Percentiles rank a stretch among this genome's conserved stretches.
phyloP scores from a whole-genome alignment of 306 rosid species.

The Fagus crenata region DNA sequence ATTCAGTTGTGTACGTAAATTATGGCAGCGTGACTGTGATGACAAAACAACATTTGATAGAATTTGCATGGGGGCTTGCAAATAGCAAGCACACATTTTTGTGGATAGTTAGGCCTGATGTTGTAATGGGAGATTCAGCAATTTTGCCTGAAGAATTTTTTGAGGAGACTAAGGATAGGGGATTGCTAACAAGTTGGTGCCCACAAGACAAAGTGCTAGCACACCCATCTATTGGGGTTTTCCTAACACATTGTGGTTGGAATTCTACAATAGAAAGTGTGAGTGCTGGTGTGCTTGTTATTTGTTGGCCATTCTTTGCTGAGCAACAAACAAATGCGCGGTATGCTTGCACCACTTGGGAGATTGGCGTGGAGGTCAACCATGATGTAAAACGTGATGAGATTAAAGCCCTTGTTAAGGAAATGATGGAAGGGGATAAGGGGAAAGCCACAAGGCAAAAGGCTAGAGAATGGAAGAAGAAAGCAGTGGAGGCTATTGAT shows the following conservation, averaged over 20 bases:
- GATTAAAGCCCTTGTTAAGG: conserved; percentile 30
- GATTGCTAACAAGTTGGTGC: conserved; percentile 34
- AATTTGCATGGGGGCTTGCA: conserved; percentile 47
- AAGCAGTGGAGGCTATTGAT: conserved; percentile 33
- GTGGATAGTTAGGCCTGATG: conserved; percentile 40
- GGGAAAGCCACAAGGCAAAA: conserved; percentile 26
- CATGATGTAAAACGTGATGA: conserved; percentile 28
- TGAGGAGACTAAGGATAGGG: conserved; percentile 34
- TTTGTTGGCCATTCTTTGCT: conserved; percentile 45
- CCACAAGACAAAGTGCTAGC: conserved; percentile 33
- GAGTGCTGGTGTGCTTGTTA: conserved; percentile 31
- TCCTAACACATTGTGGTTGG: conserved; percentile 42
- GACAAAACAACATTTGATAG: conserved; percentile 25
- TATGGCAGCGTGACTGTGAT: conserved; percentile 36
- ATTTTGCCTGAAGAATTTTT: conserved; percentile 28
- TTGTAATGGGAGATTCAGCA: conserved; percentile 20
- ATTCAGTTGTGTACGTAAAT: conserved; percentile 38
- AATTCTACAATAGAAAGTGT: conserved; percentile 33
- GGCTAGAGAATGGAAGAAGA: conserved; percentile 30
- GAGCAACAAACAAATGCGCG: conserved; percentile 34
- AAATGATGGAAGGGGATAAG: conserved; percentile 33
- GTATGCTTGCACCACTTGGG: conserved; percentile 31
- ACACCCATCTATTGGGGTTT: conserved; percentile 39
- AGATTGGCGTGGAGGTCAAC: conserved; percentile 34
- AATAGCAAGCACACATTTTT: conserved; percentile 37